phyloP scores from a whole-genome alignment of 1,284 basidiomycete genomes.

The Cutaneotrichosporon sp. region DNA sequence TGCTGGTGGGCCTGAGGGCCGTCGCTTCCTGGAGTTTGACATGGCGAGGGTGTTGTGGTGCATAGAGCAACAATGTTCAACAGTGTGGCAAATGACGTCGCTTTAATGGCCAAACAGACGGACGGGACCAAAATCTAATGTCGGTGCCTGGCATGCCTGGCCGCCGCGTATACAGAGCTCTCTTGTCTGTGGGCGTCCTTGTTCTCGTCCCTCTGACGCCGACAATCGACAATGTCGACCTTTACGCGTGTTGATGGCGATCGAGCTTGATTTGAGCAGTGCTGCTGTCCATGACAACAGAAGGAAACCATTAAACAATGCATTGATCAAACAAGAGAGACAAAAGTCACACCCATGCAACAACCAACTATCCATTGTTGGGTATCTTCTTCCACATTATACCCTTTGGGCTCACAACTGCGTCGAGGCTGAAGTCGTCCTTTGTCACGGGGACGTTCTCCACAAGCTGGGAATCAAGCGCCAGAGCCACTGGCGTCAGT shows the following conservation, averaged over 20 bases:
- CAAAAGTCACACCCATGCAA: neutral
- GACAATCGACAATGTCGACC: too few relatives aligned
- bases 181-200: too few relatives aligned
- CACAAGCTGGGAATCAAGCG: constrained; percentile 39
- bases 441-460: constrained; percentile 33
- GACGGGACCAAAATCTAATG: too few relatives aligned
- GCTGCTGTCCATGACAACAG: too few relatives aligned
- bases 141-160: too few relatives aligned
- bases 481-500: constrained; percentile 38
- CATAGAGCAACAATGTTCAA: too few relatives aligned
- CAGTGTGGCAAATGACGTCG: too few relatives aligned
- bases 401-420: constrained; percentile 33
- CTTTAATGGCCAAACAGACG: too few relatives aligned
- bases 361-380: neutral
- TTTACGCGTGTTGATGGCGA: too few relatives aligned
- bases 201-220: too few relatives aligned
- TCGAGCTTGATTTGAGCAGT: too few relatives aligned
- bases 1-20: neutral
- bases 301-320: neutral
- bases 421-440: constrained; percentile 37
- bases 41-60: neutral
- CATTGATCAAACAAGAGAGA: neutral
- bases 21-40: neutral
- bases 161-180: too few relatives aligned
- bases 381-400: constrained; percentile 24